A percentile compares a stretch with the other conserved stretches of the same genome.
Evolutionary conservation across 2,329 filamentous ascomycete genomes (phyloP).

Genomic region (Sporothrix protearum): DNA sequence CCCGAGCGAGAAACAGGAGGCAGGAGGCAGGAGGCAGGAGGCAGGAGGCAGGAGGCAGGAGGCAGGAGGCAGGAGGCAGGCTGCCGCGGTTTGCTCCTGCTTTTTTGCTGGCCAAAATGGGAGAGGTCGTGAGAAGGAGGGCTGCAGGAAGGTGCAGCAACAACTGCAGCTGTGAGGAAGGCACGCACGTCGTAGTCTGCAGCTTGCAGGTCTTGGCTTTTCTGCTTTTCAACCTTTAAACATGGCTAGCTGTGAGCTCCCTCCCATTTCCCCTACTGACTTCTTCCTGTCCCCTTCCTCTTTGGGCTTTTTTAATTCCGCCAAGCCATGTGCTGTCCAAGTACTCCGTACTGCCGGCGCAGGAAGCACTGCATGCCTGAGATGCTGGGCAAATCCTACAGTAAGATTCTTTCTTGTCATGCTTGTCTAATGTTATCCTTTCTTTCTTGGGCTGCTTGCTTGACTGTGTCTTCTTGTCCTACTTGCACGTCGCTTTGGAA

Average conservation of each 20-base stretch:
- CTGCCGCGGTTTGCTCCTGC: conserved; percentile 14
- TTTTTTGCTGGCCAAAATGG: not conserved
- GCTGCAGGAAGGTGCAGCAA: conserved; percentile 6
- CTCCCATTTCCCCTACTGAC: not conserved
- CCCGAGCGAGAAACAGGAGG: conserved; percentile 4
- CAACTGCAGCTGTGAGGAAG: not conserved
- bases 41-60: not conserved
- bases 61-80: not conserved
- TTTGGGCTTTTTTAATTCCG: not conserved
- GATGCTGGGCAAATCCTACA: not conserved
- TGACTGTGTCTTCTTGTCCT: not conserved
- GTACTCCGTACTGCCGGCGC: not conserved
- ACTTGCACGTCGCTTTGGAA: not conserved
- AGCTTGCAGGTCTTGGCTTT: conserved; percentile 12
- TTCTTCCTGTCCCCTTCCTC: not conserved
- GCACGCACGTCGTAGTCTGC: conserved; percentile 1
- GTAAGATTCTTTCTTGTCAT: not conserved
- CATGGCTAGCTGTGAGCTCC: not conserved
- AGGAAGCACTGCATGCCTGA: not conserved
- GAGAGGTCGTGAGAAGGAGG: not conserved
- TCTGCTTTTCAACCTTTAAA: not conserved
- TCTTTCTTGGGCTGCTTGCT: not conserved
- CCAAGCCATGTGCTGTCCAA: conserved; percentile 11
- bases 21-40: not conserved
- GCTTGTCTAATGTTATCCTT: not conserved